Evolutionary conservation across 2,329 filamentous ascomycete species (phyloP).

Genomic region (Venturia nashicola): DNA sequence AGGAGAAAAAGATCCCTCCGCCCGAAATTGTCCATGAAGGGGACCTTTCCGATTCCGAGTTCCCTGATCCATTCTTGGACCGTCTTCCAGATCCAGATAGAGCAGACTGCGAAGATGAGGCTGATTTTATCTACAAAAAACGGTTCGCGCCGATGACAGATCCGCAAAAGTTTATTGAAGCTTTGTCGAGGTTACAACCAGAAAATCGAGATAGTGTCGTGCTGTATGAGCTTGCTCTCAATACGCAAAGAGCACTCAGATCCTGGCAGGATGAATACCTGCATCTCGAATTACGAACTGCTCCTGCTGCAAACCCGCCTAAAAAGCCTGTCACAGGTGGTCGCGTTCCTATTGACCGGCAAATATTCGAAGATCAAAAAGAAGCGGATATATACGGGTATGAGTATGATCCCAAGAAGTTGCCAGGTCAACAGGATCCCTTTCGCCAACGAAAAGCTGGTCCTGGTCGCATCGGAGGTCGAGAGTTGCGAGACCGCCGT

Average conservation of each 20-base stretch:
- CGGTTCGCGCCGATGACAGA: slow-evolving; percentile 31
- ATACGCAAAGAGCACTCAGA: slow-evolving; percentile 39
- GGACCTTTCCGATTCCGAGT: slow-evolving; percentile 22
- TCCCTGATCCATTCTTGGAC: slow-evolving; percentile 24
- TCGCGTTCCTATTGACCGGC: slow-evolving; percentile 30
- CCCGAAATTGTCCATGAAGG: slow-evolving; percentile 20
- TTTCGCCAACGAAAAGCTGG: slow-evolving; percentile 37
- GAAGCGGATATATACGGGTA: slow-evolving; percentile 50
- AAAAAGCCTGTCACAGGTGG: slow-evolving; percentile 39
- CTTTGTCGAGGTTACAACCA: slow-evolving; percentile 30
- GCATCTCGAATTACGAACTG: slow-evolving; percentile 38
- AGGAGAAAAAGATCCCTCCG: neutral
- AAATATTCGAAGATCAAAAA: slow-evolving; percentile 47
- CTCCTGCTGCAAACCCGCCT: slow-evolving; percentile 36
- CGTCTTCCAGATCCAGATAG: slow-evolving; percentile 17
- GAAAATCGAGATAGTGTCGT: slow-evolving; percentile 35
- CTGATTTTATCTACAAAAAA: slow-evolving; percentile 28
- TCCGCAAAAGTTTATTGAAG: slow-evolving; percentile 27
- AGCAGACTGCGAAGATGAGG: slow-evolving; percentile 25
- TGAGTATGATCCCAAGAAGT: slow-evolving; percentile 40
- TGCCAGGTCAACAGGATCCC: slow-evolving; percentile 41
- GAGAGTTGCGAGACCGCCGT: slow-evolving; percentile 34
- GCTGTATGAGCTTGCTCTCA: slow-evolving; percentile 42
- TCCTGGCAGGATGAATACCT: slow-evolving; percentile 49
- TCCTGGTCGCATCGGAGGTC: slow-evolving; percentile 30